Evolutionary conservation across 805 yeast genomes (phyloP).

Genomic region (Candida vartiovaarae): DNA sequence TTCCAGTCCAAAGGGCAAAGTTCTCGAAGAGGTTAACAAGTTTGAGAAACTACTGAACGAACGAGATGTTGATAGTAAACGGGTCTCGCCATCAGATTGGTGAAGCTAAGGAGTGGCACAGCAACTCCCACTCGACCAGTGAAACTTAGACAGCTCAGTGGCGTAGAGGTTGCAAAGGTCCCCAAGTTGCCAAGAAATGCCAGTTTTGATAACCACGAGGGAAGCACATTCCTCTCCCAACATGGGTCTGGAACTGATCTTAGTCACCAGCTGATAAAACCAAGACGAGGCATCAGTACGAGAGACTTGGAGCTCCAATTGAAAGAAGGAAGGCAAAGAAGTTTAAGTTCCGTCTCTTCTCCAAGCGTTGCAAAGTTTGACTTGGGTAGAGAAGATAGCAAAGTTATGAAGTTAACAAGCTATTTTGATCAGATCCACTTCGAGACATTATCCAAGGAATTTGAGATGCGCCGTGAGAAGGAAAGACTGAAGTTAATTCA

Average conservation of each 20-base stretch:
- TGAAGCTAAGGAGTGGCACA: slow-evolving; percentile 3
- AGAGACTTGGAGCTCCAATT: slow-evolving; percentile 22
- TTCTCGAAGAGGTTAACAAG: slow-evolving; percentile 23
- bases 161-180: slow-evolving; percentile 1
- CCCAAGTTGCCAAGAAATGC: slow-evolving; percentile 6
- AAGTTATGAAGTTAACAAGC: slow-evolving; percentile 59
- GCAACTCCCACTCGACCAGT: slow-evolving; percentile 4
- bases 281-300: slow-evolving; percentile 21
- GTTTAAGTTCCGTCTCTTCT: slow-evolving; percentile 7
- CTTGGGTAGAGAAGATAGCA: slow-evolving; percentile 25
- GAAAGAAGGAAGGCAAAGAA: slow-evolving; percentile 22
- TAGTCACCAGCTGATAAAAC: not conserved
- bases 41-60: slow-evolving; percentile 25
- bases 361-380: slow-evolving; percentile 6
- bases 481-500: slow-evolving; percentile 60
- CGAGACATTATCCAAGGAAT: slow-evolving; percentile 76
- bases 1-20: slow-evolving; percentile 21
- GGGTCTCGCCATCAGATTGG: not conserved
- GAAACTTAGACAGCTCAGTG: slow-evolving; percentile 7
- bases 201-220: not conserved
- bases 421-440: slow-evolving; percentile 71
- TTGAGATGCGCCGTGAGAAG: slow-evolving; percentile 76
- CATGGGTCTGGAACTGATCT: slow-evolving; percentile 1
- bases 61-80: slow-evolving; percentile 10
- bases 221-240: not conserved